These are phyloP conservation scores for Lichina pygmaea DNA, from an alignment of 495 filamentous ascomycete species.

Conservation along the genomic window DNA sequence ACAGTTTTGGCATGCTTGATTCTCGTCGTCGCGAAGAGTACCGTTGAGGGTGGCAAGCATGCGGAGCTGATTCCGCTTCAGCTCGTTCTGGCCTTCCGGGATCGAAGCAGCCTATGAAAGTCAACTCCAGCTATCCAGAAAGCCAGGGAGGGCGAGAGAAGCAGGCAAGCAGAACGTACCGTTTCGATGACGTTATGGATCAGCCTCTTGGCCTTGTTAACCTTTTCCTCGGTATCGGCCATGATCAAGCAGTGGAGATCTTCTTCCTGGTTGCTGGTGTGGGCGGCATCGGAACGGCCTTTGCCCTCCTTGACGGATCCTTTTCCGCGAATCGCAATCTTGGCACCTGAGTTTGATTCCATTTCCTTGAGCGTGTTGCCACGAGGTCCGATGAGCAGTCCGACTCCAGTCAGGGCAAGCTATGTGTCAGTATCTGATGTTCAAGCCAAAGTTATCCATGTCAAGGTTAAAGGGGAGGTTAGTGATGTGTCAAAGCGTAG, in stretches of 20 bases:
- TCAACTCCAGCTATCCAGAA: constrained; percentile 7
- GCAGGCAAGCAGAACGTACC: constrained; percentile 23
- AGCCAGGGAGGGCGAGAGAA: background rate
- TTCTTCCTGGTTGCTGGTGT: constrained; percentile 98
- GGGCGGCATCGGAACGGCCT: constrained; percentile 90
- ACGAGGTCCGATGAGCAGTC: constrained; percentile 98
- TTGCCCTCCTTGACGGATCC: constrained; percentile 99
- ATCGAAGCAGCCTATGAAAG: constrained; percentile 67
- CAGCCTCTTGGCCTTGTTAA: constrained; percentile 89
- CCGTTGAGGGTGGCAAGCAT: constrained; percentile 93
- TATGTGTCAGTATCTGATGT: constrained; percentile 62
- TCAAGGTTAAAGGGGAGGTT: constrained; percentile 6
- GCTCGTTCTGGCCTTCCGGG: constrained; percentile 90
- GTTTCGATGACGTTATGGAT: constrained; percentile 97
- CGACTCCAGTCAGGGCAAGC: constrained; percentile 78
- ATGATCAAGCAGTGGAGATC: constrained; percentile 97
- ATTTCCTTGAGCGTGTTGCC: constrained; percentile 98
- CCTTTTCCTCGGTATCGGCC: constrained; percentile 95
- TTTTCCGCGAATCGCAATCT: constrained; percentile 98
- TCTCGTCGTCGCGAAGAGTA: constrained; percentile 94
- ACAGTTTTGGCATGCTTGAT: constrained; percentile 99
- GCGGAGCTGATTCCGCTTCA: constrained; percentile 94
- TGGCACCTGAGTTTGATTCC: constrained; percentile 88
- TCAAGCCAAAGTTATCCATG: constrained; percentile 6
- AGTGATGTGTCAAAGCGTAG: constrained; percentile 28